Evolutionary conservation across 257 asterid genomes (phyloP).

Genomic region (Mitragyna speciosa): DNA sequence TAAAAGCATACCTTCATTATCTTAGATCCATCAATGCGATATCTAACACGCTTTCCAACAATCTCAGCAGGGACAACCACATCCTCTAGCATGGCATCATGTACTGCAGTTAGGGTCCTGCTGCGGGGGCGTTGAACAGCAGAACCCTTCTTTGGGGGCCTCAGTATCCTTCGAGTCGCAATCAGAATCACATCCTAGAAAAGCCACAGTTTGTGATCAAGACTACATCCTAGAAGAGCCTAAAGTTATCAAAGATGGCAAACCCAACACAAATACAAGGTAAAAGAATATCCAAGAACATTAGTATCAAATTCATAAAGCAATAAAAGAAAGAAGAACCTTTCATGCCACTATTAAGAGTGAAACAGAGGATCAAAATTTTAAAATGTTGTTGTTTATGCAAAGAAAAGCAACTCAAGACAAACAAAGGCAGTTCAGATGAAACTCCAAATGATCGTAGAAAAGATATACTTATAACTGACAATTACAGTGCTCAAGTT

Average conservation of each 20-base stretch:
- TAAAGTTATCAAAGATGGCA: background rate
- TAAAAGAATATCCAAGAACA: background rate
- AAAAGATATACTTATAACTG: too few relatives aligned
- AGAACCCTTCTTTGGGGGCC: conserved; percentile 93
- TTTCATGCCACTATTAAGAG: too few relatives aligned
- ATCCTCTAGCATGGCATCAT: conserved; percentile 85
- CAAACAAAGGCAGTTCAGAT: too few relatives aligned
- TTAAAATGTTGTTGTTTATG: too few relatives aligned
- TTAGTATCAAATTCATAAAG: background rate
- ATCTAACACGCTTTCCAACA: conserved; percentile 68
- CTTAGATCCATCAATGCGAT: conserved; percentile 79
- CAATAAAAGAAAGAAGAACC: background rate
- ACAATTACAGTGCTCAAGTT: too few relatives aligned
- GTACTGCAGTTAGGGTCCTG: conserved; percentile 86
- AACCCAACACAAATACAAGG: background rate
- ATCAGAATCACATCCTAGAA: conserved; percentile 70
- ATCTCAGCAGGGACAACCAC: conserved; percentile 89
- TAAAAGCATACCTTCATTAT: conserved; percentile 61
- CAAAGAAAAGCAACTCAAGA: too few relatives aligned
- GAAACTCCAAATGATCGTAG: too few relatives aligned
- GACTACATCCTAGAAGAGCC: background rate
- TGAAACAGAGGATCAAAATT: too few relatives aligned
- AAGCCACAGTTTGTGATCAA: background rate
- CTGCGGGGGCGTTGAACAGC: conserved; percentile 82
- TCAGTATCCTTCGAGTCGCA: conserved; percentile 73